A percentile compares a stretch with the other conserved stretches of the same genome.
These are phyloP conservation scores for Aspergillus fijiensis DNA, from an alignment of 2,329 filamentous ascomycete genomes.

Conservation along the genomic window DNA sequence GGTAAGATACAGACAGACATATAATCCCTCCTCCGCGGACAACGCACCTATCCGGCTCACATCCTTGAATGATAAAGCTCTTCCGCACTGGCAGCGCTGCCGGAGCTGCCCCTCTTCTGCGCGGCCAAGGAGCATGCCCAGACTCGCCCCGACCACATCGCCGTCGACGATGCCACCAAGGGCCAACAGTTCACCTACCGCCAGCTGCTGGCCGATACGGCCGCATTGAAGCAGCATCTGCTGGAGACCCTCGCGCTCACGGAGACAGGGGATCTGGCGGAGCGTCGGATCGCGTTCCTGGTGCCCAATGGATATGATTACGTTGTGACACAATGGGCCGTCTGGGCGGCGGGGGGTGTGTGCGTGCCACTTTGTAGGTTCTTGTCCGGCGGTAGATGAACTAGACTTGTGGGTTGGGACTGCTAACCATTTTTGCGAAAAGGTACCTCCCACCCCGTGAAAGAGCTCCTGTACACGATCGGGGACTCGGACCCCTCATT, in stretches of 20 bases:
- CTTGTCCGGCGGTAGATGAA: neutral
- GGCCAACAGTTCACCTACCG: conserved; percentile 41
- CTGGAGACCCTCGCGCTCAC: conserved; percentile 31
- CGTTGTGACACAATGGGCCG: conserved; percentile 44
- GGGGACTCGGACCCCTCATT: conserved; percentile 44
- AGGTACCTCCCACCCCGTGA: conserved; percentile 45
- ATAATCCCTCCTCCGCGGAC: too few relatives aligned
- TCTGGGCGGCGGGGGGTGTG: conserved; percentile 47
- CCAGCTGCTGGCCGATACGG: conserved; percentile 42
- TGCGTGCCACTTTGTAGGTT: conserved; percentile 45
- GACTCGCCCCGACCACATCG: conserved; percentile 35
- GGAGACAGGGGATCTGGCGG: conserved; percentile 32
- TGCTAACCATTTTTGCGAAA: neutral
- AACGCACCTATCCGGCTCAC: neutral
- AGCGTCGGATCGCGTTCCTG: conserved; percentile 42
- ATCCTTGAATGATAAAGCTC: neutral
- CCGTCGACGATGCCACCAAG: conserved; percentile 42
- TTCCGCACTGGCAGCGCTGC: conserved; percentile 28
- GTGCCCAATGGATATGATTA: conserved; percentile 45
- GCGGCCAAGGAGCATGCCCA: conserved; percentile 38
- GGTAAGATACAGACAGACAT: neutral
- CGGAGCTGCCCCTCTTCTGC: conserved; percentile 42
- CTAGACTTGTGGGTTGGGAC: conserved; percentile 1
- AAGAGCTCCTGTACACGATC: conserved; percentile 45
- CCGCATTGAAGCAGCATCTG: conserved; percentile 37